Evolutionary conservation across 129 eudicot species (phyloP), one percentile per base, ranked within the genome.

Genomic region (Flaveria ramosissima): DNA sequence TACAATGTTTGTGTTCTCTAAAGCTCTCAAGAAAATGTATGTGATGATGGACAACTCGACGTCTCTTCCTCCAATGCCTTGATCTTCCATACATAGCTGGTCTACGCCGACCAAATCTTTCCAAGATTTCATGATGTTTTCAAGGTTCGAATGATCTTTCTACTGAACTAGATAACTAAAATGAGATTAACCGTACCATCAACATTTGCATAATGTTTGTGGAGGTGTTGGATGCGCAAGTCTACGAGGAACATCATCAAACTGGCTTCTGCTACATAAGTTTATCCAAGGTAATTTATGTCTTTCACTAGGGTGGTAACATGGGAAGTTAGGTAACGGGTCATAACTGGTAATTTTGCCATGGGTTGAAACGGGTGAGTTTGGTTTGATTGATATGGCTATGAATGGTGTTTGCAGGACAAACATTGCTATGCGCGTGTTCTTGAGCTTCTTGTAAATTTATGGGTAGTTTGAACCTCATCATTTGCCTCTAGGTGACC

Each of bases 251-350:
- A 20, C 92, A 91, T 70, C 92, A 83, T 65, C 86, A 68, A 65
- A 86, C 65, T 56, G 95, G 95, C 36, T 85, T 60, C 62, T 89
- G 97, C 83, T 86, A 68, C 72, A 85, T 91, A 30, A 89, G 92
- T 77, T 77, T 87, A 65, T 77, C 83, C 56, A 87, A 89, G 92
- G 97, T 91, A 83, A 69, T 53, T 45, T 78, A 0, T 27, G 16
- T 15, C 51, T 27, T 16, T 47, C 41, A 4, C 64, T 26, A 61
- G 42, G n/a, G 39, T 24, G 3, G 19, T 1, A 27, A 61, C 26
- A 61, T 24, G 42, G 67, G 17, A 13, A 13, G 41, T 61, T 13
- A 41, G 9, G 41, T 61, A 23, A 61, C 67, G 0, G 0, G 41
- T 24, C 67, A 61, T 4, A 61, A 61, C 17, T 24, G 4, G 67